These are phyloP conservation scores for Orbilia brochopaga DNA, from an alignment of 2,329 filamentous ascomycete species.

Conservation along the genomic window DNA sequence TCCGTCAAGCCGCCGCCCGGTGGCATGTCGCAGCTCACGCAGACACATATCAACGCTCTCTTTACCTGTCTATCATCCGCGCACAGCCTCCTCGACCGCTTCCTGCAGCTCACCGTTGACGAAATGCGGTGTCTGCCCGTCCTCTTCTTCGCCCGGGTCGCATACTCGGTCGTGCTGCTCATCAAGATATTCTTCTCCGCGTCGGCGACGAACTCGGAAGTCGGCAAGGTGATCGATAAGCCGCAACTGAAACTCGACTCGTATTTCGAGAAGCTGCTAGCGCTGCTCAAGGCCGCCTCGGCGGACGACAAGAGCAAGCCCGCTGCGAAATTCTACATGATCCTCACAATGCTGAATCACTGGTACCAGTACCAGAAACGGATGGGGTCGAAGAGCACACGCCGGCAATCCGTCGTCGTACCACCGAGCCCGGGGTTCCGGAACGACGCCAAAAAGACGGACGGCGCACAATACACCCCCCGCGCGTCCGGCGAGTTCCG, in stretches of 20 bases:
- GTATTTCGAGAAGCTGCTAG: slow-evolving; percentile 72
- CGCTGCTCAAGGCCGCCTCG: slow-evolving; percentile 70
- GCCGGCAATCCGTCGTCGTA: slow-evolving; percentile 28
- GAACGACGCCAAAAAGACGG: slow-evolving; percentile 1
- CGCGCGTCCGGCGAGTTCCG: slow-evolving; percentile 2
- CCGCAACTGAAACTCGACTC: slow-evolving; percentile 61
- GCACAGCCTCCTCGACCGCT: slow-evolving; percentile 70
- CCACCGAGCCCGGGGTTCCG: slow-evolving; percentile 39
- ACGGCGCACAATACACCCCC: not conserved
- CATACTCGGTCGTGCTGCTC: slow-evolving; percentile 66
- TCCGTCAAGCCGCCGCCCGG: slow-evolving; percentile 55
- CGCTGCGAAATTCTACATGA: slow-evolving; percentile 60
- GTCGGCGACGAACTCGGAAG: slow-evolving; percentile 61
- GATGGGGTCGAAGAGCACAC: slow-evolving; percentile 19
- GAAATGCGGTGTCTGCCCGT: slow-evolving; percentile 66
- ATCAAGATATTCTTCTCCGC: slow-evolving; percentile 68
- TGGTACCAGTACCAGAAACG: slow-evolving; percentile 57
- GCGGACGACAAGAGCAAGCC: slow-evolving; percentile 65
- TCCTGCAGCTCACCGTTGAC: slow-evolving; percentile 67
- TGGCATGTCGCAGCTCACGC: slow-evolving; percentile 58
- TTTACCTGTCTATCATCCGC: slow-evolving; percentile 71
- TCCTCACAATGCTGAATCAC: slow-evolving; percentile 59
- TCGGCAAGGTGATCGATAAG: slow-evolving; percentile 62
- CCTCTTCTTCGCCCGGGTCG: slow-evolving; percentile 63
- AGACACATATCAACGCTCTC: slow-evolving; percentile 70